Percentiles rank a stretch among this genome's conserved stretches.
Conservation (phyloP, 1,139 yeast species). For the Geotrichum europaeum region DNA sequence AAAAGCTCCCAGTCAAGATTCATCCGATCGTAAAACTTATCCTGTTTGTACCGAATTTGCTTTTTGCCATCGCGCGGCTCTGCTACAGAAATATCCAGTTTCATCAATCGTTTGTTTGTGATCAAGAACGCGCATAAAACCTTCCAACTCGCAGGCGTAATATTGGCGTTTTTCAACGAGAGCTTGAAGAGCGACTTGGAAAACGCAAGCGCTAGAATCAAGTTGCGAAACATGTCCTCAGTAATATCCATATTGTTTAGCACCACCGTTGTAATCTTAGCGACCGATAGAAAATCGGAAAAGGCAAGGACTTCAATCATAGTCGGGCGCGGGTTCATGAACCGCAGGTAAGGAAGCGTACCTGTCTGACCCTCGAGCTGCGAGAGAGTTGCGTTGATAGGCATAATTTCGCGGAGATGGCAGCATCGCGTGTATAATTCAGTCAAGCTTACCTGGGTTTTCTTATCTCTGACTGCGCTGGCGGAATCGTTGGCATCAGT, state of each 20-base stretch:
- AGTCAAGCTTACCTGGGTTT: conserved; percentile 46
- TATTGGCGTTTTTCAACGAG: conserved; percentile 70
- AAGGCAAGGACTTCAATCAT: conserved; percentile 82
- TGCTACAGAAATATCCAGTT: conserved; percentile 48
- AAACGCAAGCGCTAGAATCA: conserved; percentile 57
- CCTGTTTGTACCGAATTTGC: conserved; percentile 12
- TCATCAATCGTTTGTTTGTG: conserved; percentile 50
- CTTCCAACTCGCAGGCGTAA: conserved; percentile 68
- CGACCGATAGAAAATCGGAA: conserved; percentile 78
- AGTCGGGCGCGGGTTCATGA: conserved; percentile 87
- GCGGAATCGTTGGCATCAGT: background rate
- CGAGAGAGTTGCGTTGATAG: conserved; percentile 83
- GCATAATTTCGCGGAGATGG: conserved; percentile 84
- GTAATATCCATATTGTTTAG: conserved; percentile 80
- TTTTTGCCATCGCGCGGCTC: conserved; percentile 15
- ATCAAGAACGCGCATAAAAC: conserved; percentile 66
- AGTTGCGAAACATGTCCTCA: conserved; percentile 64
- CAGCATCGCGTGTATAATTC: conserved; percentile 88
- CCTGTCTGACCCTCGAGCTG: conserved; percentile 71
- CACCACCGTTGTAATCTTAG: conserved; percentile 69
- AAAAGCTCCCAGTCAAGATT: conserved; percentile 75
- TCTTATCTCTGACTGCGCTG: conserved; percentile 32
- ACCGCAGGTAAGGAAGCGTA: conserved; percentile 69
- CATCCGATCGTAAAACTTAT: conserved; percentile 43
- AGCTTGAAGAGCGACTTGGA: conserved; percentile 61